These are phyloP conservation scores for Xerophyta viscosa DNA, from an alignment of 106 monocot species.

Conservation along the genomic window DNA sequence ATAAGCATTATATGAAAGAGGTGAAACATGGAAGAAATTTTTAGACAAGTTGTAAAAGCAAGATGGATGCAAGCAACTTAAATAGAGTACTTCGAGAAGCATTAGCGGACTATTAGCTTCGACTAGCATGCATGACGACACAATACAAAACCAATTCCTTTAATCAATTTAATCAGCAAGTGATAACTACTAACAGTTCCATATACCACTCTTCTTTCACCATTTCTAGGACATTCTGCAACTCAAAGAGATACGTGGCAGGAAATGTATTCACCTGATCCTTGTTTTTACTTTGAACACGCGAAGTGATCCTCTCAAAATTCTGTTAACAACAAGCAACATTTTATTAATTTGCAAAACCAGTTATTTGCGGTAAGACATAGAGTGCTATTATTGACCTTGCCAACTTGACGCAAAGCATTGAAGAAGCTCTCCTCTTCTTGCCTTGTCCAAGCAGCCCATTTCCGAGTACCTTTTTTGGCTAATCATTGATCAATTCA, in stretches of 20 bases:
- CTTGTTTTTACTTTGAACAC: constrained; percentile 93
- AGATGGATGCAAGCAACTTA: too few relatives aligned
- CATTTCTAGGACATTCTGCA: too few relatives aligned
- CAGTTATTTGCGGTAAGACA: constrained; percentile 1
- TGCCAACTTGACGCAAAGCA: constrained; percentile 97
- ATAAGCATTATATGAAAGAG: too few relatives aligned
- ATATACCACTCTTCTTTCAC: not conserved
- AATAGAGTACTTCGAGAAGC: not conserved
- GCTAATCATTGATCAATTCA: too few relatives aligned
- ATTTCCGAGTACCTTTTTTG: constrained; percentile 68
- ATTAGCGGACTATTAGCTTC: not conserved
- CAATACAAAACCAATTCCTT: too few relatives aligned
- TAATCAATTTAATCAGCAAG: not conserved
- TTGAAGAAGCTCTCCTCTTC: constrained; percentile 97
- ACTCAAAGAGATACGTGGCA: not conserved
- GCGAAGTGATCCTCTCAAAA: constrained; percentile 94
- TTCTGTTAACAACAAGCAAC: constrained; percentile 46
- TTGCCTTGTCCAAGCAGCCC: constrained; percentile 99
- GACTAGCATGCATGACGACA: not conserved
- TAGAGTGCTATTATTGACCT: constrained; percentile 21
- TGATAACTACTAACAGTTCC: not conserved
- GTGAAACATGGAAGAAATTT: not conserved
- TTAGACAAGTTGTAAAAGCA: not conserved
- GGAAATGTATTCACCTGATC: constrained; percentile 49
- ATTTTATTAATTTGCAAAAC: not conserved